Evolutionary conservation across 352 stramenopile species (phyloP), one percentile per base, ranked within the genome.

Genomic region (Globisporangium nagaii): DNA sequence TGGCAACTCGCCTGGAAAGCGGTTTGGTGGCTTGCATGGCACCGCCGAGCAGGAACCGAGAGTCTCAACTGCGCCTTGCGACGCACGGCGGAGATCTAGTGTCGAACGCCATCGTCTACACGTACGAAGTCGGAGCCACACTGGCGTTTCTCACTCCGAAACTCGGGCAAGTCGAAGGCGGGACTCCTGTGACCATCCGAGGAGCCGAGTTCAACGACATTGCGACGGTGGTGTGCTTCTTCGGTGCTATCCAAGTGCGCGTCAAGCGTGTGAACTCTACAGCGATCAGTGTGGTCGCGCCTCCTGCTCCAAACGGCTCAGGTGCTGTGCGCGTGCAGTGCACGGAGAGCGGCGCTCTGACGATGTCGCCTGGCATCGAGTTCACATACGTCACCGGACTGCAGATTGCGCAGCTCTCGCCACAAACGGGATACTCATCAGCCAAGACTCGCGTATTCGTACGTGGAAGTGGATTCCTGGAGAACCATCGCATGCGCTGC

Each of bases 181-280:
- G 46, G 10, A 53, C 54, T 12, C 10, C 45, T 3, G 54, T 60
- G 24, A 49, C 20, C 7, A 28, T 60, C n/a, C 36, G 46, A 15
- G 54, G 43, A 7, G 55, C 15, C 37, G 24, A 48, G 0, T 60
- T 60, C 22, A 45, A 32, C 6, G 25, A 41, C 3, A 19, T 45
- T n/a, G 35, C 4, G 27, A n/a, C 12, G 0, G 2, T 55, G 13
- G 4, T 15, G 2, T 60, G 54, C 22, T 49, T 52, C 15, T 53
- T 60, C 10, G 44, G 27, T 30, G 25, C 6, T 15, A 6, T 15
- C 3, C 43, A 37, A 41, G 54, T 44, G 25, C 12, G 20, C 1
- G 44, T 42, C 9, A n/a, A 7, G n/a, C 30, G n/a, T 15, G 30
- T 60, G 8, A 60, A 60, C 35, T 46, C 34, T n/a, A 60, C 44